Base-by-base conservation (phyloP, 768 basidiomycete genomes). In the Trametes cubensis region DNA sequence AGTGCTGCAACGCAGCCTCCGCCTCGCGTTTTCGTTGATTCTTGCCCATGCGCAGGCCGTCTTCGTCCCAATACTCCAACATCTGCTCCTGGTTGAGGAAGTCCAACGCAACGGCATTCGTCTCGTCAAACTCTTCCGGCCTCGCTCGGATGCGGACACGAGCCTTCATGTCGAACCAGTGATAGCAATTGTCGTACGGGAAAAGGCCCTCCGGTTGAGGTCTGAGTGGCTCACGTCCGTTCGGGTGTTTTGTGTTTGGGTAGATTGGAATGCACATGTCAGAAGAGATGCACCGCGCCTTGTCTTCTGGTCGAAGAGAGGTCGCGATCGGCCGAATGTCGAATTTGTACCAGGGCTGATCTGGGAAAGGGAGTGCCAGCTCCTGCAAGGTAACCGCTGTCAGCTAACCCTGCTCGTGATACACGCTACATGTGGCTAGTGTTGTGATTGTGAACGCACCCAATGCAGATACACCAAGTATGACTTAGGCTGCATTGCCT, bases 181-280 rank as follows among this genome's bases (percentile, higher is more conserved):
- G 54, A 4, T 23, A 40, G 17, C 44, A 55, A 14, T 44, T 44
- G 15, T 15, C 17, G 41, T 44, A 46, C 26, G 42, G 41, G 23
- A 44, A 30, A 0, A 15, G 14, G 17, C 40, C 23, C 8, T 45
- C 42, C 3, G 10, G 34, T 11, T 34, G 2, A 2, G 54, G 54
- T 3, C 14, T 6, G 15, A 55, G 6, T 8, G 44, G 54, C 54
- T 25, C 15, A 7, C 44, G 54, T 5, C 54, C 54, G 26, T 13
- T n/a, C 8, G 54, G 54, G 25, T 55, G 44, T 2, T 14, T 14
- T n/a, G 41, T 45, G 42, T 55, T 55, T 15, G 54, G 54, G 42
- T 21, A 42, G 25, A 55, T 55, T 2, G 54, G 54, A 4, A 26
- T 28, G 42, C 54, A 55, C 54, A 55, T 44, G 21, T 58, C 56